Conservation (phyloP, 2,329 filamentous ascomycete genomes). For the Phaeosphaeriaceae sp. region DNA sequence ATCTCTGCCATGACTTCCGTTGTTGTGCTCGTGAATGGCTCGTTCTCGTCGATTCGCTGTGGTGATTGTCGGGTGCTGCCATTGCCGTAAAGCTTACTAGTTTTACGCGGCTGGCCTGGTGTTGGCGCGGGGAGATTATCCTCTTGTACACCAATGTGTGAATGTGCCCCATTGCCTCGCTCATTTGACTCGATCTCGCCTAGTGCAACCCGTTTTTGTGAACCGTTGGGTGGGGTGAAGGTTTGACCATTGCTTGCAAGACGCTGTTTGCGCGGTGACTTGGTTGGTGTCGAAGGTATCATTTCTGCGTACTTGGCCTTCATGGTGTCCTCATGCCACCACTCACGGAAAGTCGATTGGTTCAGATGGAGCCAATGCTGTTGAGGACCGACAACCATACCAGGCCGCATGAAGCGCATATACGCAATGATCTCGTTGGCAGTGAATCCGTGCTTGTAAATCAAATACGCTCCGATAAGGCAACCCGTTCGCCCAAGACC, state of each 20-base stretch:
- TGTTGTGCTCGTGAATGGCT: conserved; percentile 58
- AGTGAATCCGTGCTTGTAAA: conserved; percentile 96
- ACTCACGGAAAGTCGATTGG: conserved; percentile 96
- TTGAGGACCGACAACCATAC: conserved; percentile 98
- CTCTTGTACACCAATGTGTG: conserved; percentile 72
- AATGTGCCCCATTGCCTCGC: conserved; percentile 48
- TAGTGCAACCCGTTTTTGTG: conserved; percentile 79
- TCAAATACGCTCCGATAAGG: conserved; percentile 94
- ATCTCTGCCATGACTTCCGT: conserved; percentile 66
- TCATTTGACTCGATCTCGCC: conserved; percentile 91
- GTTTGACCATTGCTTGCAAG: conserved; percentile 70
- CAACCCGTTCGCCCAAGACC: conserved; percentile 94
- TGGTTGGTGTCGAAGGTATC: conserved; percentile 64
- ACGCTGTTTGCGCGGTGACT: conserved; percentile 55
- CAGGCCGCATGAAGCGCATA: conserved; percentile 98
- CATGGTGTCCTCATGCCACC: conserved; percentile 83
- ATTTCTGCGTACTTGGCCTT: conserved; percentile 79
- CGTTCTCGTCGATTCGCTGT: conserved; percentile 55
- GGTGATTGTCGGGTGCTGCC: conserved; percentile 41
- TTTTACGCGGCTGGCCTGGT: conserved; percentile 93
- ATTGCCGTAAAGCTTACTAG: conserved; percentile 75
- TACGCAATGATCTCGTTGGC: conserved; percentile 97
- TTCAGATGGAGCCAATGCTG: conserved; percentile 99
- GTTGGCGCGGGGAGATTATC: conserved; percentile 95
- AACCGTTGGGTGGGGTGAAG: conserved; percentile 84